Conservation (phyloP, 2,329 filamentous ascomycete species). For the Alternaria brassicae region DNA sequence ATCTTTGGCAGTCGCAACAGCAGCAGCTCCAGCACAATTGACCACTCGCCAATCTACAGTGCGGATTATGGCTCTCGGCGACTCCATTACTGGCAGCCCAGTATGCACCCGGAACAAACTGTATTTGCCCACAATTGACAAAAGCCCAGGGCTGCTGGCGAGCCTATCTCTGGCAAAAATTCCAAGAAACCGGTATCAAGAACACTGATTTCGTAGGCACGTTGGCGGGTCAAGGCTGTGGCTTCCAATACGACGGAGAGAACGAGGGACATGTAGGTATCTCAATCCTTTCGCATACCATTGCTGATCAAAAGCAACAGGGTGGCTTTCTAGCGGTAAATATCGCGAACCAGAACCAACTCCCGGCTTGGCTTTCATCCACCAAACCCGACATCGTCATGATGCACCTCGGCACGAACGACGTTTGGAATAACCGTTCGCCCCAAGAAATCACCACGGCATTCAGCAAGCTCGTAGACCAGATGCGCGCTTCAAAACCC, state of each 20-base stretch:
- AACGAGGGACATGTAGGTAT: constrained; percentile 52
- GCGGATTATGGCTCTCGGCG: constrained; percentile 36
- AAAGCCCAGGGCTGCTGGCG: constrained; percentile 40
- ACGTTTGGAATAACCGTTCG: constrained; percentile 46
- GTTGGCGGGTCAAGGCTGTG: constrained; percentile 46
- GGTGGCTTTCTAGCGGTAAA: constrained; percentile 38
- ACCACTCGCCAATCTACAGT: constrained; percentile 21
- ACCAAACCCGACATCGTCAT: constrained; percentile 52
- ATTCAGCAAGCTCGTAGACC: constrained; percentile 47
- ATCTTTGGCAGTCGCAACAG: not conserved
- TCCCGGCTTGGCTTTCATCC: constrained; percentile 47
- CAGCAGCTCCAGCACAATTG: constrained; percentile 9
- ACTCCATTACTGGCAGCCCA: constrained; percentile 33
- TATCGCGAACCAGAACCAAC: constrained; percentile 48
- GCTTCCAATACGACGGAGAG: constrained; percentile 52
- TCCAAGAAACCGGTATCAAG: constrained; percentile 27
- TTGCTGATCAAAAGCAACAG: not conserved
- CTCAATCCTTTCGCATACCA: not conserved
- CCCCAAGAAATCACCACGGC: constrained; percentile 41
- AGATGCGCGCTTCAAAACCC: constrained; percentile 51
- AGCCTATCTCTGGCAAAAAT: constrained; percentile 34
- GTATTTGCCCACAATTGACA: not conserved
- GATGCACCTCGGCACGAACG: constrained; percentile 55
- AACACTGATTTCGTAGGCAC: constrained; percentile 42
- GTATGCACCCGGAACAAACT: constrained; percentile 2